phyloP scores from a whole-genome alignment of 2,329 filamentous ascomycete species.

The Xylariaceae sp. region DNA sequence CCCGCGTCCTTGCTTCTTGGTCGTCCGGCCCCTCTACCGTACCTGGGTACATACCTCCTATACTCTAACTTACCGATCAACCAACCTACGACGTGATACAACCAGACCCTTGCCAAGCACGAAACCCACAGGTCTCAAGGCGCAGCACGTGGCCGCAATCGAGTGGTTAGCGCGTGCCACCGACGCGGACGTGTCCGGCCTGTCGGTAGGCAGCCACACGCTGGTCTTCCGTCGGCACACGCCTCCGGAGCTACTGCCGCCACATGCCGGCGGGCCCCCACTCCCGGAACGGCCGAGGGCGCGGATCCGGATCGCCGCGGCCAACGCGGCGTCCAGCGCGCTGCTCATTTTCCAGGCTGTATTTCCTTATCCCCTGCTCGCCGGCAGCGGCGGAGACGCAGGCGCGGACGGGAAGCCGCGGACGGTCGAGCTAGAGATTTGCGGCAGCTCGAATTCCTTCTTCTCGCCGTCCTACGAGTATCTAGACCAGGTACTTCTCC shows the following conservation, averaged over 20 bases:
- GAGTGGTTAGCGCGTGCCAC: constrained; percentile 46
- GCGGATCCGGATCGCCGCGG: constrained; percentile 41
- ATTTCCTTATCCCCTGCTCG: constrained; percentile 51
- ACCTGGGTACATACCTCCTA: too few species aligned
- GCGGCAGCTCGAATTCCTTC: constrained; percentile 52
- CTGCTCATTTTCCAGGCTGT: constrained; percentile 54
- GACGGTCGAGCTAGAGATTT: constrained; percentile 43
- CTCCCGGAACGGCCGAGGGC: too few species aligned
- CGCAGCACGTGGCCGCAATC: constrained; percentile 52
- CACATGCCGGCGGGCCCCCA: too few species aligned
- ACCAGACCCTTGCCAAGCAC: too few species aligned
- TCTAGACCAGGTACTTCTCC: constrained; percentile 52
- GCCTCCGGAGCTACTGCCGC: constrained; percentile 31
- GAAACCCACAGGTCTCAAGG: constrained; percentile 54
- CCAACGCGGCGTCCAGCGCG: constrained; percentile 44
- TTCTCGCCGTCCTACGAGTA: constrained; percentile 56
- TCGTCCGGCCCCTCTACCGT: too few species aligned
- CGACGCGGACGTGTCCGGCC: constrained; percentile 40
- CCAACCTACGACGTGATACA: too few species aligned
- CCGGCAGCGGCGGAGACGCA: constrained; percentile 34
- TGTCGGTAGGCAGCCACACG: constrained; percentile 42
- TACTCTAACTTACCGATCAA: too few species aligned
- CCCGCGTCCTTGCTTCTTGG: too few species aligned
- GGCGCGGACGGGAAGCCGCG: too few species aligned
- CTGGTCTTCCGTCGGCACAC: constrained; percentile 39